Evolutionary conservation across 495 filamentous ascomycete genomes (phyloP).

Genomic region (Trichocladium antarcticum): DNA sequence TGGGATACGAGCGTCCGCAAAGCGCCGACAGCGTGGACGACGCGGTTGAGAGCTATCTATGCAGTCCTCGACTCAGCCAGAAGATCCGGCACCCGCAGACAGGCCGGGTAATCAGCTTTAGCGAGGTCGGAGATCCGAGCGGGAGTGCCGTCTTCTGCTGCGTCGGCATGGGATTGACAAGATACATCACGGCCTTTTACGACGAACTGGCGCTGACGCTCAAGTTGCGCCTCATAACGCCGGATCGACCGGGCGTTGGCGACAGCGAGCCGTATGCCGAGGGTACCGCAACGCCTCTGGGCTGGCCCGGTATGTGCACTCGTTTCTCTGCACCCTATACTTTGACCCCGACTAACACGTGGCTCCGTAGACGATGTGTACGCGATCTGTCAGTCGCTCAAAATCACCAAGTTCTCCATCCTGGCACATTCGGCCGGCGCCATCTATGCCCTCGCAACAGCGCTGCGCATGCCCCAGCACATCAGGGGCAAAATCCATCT

Average conservation of each 20-base stretch:
- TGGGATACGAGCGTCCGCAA: constrained; percentile 50
- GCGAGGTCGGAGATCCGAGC: constrained; percentile 87
- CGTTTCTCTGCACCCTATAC: constrained; percentile 15
- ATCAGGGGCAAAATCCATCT: constrained; percentile 93
- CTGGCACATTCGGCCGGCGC: constrained; percentile 96
- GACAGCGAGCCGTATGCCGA: constrained; percentile 78
- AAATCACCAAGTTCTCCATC: constrained; percentile 93
- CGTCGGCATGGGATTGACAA: constrained; percentile 93
- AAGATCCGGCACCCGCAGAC: constrained; percentile 75
- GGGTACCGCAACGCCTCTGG: constrained; percentile 70
- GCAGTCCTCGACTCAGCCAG: constrained; percentile 73
- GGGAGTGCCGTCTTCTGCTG: constrained; percentile 93
- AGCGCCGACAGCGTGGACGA: constrained; percentile 82
- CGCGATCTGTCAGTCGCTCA: constrained; percentile 83
- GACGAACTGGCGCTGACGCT: constrained; percentile 88
- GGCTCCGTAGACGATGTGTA: constrained; percentile 69
- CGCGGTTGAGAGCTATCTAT: constrained; percentile 75
- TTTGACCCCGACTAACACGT: constrained; percentile 5
- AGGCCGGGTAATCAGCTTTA: constrained; percentile 84
- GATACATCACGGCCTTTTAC: constrained; percentile 95
- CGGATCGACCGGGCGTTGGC: constrained; percentile 88
- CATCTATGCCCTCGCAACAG: constrained; percentile 94
- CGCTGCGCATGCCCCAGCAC: constrained; percentile 89
- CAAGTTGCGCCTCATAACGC: constrained; percentile 81
- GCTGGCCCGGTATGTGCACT: constrained; percentile 72